phyloP scores from a whole-genome alignment of 305 asterid genomes.

The Solanum hybrid region DNA sequence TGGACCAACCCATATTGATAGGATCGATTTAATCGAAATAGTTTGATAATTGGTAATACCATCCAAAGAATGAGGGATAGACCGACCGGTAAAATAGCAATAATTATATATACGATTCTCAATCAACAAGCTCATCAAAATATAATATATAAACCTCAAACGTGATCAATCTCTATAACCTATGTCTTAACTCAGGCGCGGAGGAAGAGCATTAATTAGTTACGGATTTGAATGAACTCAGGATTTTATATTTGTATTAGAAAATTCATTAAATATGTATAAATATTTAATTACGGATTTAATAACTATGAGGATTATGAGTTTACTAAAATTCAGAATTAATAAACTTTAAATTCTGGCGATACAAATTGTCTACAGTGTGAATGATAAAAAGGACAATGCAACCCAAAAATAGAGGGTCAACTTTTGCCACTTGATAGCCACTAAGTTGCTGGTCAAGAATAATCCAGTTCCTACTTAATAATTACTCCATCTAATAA shows the following conservation, averaged over 20 bases:
- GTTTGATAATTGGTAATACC: too few relatives aligned
- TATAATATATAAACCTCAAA: too few relatives aligned
- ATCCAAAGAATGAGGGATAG: too few relatives aligned
- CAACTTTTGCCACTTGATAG: neutral
- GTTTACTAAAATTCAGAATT: rapidly evolving
- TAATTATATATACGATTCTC: neutral
- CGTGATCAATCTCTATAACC: too few relatives aligned
- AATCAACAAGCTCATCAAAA: too few relatives aligned
- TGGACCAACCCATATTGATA: too few relatives aligned
- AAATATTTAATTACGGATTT: neutral
- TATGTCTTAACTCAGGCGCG: neutral
- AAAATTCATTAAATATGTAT: neutral
- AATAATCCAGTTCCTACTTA: neutral
- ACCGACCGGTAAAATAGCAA: too few relatives aligned
- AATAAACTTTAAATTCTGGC: neutral
- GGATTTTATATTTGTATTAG: neutral
- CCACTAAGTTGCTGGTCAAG: neutral
- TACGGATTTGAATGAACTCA: neutral
- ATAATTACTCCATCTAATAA: neutral
- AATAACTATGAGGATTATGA: neutral
- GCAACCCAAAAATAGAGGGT: neutral
- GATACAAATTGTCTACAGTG: neutral
- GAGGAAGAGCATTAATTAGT: neutral
- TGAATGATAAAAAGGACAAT: neutral
- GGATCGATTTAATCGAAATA: too few relatives aligned